phyloP scores from a whole-genome alignment of 1,284 basidiomycete genomes.

The Uromyces viciae-fabae region DNA sequence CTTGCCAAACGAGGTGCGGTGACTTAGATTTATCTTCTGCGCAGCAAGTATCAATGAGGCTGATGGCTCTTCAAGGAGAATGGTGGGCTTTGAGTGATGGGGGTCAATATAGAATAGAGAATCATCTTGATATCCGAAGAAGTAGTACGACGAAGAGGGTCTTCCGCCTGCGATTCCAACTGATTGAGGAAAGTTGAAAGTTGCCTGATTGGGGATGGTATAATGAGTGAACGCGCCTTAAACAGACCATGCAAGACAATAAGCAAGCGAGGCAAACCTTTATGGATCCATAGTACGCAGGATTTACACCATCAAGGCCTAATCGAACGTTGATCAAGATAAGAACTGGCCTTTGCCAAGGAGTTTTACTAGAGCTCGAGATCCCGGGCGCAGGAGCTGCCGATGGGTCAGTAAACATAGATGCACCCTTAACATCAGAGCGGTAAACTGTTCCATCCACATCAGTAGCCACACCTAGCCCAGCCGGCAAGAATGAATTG shows the following conservation, averaged over 20 bases:
- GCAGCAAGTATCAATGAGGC: neutral
- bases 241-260: neutral
- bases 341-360: constrained; percentile 81
- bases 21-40: neutral
- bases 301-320: constrained; percentile 88
- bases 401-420: neutral
- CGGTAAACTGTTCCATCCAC: constrained; percentile 76
- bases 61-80: constrained; percentile 61
- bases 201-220: constrained; percentile 59
- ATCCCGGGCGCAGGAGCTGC: neutral
- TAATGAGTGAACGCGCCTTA: neutral
- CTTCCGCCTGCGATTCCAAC: constrained; percentile 94
- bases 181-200: constrained; percentile 90
- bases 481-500: constrained; percentile 72
- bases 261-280: constrained; percentile 64
- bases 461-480: constrained; percentile 75
- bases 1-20: neutral
- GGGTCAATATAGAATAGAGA: constrained; percentile 94
- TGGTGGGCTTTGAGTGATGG: constrained; percentile 76
- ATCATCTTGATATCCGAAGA: constrained; percentile 84
- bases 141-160: constrained; percentile 94
- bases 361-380: neutral
- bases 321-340: constrained; percentile 80
- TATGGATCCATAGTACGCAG: constrained; percentile 87
- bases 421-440: constrained; percentile 28